Conservation (phyloP, 129 eudicot genomes). For the Pittosporum tobira region DNA sequence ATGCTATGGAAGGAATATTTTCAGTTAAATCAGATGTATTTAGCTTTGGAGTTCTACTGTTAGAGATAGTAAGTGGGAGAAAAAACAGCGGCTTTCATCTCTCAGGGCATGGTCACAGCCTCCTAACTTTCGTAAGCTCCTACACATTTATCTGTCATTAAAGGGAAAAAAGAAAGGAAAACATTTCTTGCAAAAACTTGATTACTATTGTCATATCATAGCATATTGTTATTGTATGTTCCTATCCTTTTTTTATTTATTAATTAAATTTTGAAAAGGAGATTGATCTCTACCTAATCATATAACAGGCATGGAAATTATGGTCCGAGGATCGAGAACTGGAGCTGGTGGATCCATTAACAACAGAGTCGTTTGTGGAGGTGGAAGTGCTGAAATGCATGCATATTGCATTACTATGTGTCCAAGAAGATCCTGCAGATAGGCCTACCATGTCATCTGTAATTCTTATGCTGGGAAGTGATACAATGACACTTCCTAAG, state of each 20-base stretch:
- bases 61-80: conserved; percentile 42
- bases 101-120: conserved; percentile 20
- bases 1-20: conserved; percentile 34
- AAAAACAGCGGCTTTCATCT: conserved; percentile 31
- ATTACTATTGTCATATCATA: too few relatives aligned
- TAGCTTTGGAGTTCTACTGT: conserved; percentile 47
- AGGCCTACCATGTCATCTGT: conserved; percentile 7
- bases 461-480: conserved; percentile 5
- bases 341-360: conserved; percentile 28
- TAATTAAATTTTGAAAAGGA: background rate
- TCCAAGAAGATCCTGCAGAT: conserved; percentile 4
- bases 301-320: conserved; percentile 45
- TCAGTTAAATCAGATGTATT: conserved; percentile 51
- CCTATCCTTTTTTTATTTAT: background rate
- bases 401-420: conserved; percentile 16
- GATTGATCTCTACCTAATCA: too few relatives aligned
- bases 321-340: conserved; percentile 29
- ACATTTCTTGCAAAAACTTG: background rate
- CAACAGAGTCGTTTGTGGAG: conserved; percentile 8
- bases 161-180: background rate
- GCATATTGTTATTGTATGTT: background rate
- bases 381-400: conserved; percentile 34
- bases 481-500: background rate
- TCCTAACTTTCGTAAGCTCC: conserved; percentile 14
- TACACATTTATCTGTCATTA: background rate